Evolutionary conservation across 2,329 filamentous ascomycete genomes (phyloP).

Genomic region (Neonectria sp.): DNA sequence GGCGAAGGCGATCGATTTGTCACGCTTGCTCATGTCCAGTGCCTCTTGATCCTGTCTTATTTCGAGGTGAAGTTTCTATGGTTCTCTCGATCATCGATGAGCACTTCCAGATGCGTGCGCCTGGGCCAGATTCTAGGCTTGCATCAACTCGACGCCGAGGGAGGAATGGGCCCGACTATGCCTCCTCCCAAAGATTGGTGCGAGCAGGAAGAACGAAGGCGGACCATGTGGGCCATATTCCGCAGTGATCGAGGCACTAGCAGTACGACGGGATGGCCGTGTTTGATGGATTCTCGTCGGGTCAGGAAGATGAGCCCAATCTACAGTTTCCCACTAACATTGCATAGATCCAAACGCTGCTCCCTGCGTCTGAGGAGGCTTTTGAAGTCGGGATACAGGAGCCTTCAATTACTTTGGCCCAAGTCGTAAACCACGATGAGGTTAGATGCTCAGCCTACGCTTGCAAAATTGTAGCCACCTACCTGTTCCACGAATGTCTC

Average conservation of each 20-base stretch:
- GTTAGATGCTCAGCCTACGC: constrained; percentile 75
- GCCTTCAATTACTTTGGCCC: constrained; percentile 71
- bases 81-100: constrained; percentile 88
- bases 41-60: constrained; percentile 78
- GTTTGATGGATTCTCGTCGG: constrained; percentile 80
- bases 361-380: constrained; percentile 82
- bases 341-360: constrained; percentile 75
- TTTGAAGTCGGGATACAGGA: constrained; percentile 77
- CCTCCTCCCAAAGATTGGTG: constrained; percentile 83
- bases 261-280: constrained; percentile 90
- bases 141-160: constrained; percentile 77
- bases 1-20: constrained; percentile 46
- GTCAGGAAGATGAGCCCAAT: constrained; percentile 44
- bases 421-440: constrained; percentile 69
- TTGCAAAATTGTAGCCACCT: constrained; percentile 78
- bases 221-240: constrained; percentile 87
- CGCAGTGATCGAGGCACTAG: constrained; percentile 85
- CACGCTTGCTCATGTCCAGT: constrained; percentile 81
- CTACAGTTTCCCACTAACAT: constrained; percentile 1
- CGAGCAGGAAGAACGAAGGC: constrained; percentile 79
- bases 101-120: constrained; percentile 77
- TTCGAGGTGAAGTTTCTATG: constrained; percentile 88
- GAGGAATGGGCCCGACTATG: constrained; percentile 81
- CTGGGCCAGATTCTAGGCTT: constrained; percentile 86
- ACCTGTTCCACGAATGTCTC: constrained; percentile 84